Base-by-base conservation (phyloP, 345 rosid species). In the Psidium guajava region DNA sequence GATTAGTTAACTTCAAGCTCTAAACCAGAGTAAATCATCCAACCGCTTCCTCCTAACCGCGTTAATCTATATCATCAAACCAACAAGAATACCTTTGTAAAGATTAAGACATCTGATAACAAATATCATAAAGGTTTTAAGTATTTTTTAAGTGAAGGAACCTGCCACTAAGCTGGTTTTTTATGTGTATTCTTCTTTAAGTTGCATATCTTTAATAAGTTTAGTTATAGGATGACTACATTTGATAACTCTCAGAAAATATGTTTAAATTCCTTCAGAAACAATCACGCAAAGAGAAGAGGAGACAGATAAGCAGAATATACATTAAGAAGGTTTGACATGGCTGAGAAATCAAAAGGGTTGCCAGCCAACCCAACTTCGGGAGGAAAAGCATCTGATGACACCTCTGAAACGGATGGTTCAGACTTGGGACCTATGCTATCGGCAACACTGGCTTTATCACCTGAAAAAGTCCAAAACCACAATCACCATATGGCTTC, bases 291-390 rank as follows among this genome's bases (percentile, higher is more conserved):
- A 25, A 54, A 61, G 32, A 21, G 13, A 58, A 58, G 77, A 58
- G 42, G 69, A 56, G 49, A 28, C 20, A 16, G 21, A 6, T 49
- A 83, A 44, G 53, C 14, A 61, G 22, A 80, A 22, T 86, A 50
- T 89, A 91, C 92, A 82, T 89, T 91, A 73, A 91, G 93, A 80
- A 91, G 87, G 80, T 89, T 90, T 40, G 88, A 81, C 93, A 91
- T 90, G 50, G 91, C 91, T 28, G 93, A 91, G 88, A 91, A 91
- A 86, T 91, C 93, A 86, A 91, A 91, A 82, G 91, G 91, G 83
- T 90, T 90, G 56, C 81, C 86, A 14, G 88, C 84, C 81, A 85
- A 83, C 64, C 85, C 92, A 82, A 89, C 84, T 88, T 83, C 89
- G 4, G 90, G 86, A 22, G 87, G 52, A 84, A 89, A 52, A 28